A percentile compares a stretch with the other conserved stretches of the same genome.
These are phyloP conservation scores for Isoetes taiwanensis DNA, from an alignment of 75 land plant genomes.

Conservation along the genomic window DNA sequence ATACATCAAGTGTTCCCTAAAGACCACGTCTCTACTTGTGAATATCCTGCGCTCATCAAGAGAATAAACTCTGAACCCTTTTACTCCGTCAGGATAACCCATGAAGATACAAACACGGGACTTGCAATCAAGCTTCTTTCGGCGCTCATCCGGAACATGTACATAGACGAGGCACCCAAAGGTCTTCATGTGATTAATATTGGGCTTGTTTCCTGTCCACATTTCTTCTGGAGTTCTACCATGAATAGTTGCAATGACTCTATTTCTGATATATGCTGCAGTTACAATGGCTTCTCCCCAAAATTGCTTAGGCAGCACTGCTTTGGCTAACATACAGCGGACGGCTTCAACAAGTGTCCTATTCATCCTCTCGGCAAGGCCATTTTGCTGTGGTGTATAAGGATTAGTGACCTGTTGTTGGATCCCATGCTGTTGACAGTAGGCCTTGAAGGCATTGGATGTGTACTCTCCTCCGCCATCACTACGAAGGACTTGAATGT, in stretches of 20 bases:
- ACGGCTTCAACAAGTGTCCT: background rate
- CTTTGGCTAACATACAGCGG: background rate
- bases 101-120: conserved; percentile 8
- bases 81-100: no score
- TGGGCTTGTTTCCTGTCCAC: conserved; percentile 1
- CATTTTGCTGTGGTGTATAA: background rate
- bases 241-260: background rate
- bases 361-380: background rate
- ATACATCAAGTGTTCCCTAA: no score
- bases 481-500: conserved; percentile 1
- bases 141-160: background rate
- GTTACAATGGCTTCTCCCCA: background rate
- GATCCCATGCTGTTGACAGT: conserved; percentile 4
- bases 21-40: no score
- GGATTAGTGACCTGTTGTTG: background rate
- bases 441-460: background rate
- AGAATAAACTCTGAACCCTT: no score
- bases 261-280: background rate
- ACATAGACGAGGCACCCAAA: conserved; percentile 14
- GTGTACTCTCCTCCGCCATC: conserved; percentile 14
- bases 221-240: background rate
- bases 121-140: conserved; percentile 9
- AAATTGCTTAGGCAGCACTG: background rate
- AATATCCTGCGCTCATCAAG: no score
- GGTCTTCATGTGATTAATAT: background rate